Evolutionary conservation across 345 rosid genomes (phyloP), one percentile per base, ranked within the genome.

Genomic region (Pistacia atlantica): DNA sequence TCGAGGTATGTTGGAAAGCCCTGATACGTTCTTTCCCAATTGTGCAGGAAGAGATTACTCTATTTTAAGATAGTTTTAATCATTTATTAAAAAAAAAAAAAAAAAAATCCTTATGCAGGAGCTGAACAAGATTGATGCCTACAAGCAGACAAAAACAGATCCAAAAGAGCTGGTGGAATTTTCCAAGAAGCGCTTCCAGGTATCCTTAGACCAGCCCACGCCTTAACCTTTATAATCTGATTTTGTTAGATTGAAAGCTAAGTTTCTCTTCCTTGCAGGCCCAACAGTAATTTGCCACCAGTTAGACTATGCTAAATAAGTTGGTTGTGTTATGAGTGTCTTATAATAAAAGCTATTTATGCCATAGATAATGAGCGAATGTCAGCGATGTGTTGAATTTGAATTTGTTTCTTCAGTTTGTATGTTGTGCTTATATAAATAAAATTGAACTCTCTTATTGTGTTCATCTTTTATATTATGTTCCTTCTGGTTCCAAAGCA

Each of bases 81-180:
- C 56, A 52, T 17, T 52, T 52, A 52, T 52, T 52, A 42, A 22
- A 22, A 22, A 22, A 22, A 42, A 4, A 42, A 42, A 5, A 0
- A 5, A 42, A 52, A 3, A 52, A 51, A 52, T 42, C n/a, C 69
- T 38, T 65, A 71, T 74, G 81, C 89, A 92, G 97, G 97, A 87
- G 74, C 5, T 86, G 74, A 89, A 91, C 90, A 90, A 90, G 86
- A 81, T 90, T 54, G 89, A 89, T 70, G 94, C 89, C 31, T 95
- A 90, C 75, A 83, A 84, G 83, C 91, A 83, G 78, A 90, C 98
- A 31, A 91, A 89, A 78, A 37, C 58, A 8, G 89, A 89, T 73
- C 90, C 94, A 0, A 80, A 86, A 68, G 87, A 78, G 78, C 46
- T 86, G 37, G 67, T 90, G 61, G 88, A 82, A 80, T n/a, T 9